phyloP scores from a whole-genome alignment of 2,329 filamentous ascomycete genomes.

The Elsinoe necatrix region DNA sequence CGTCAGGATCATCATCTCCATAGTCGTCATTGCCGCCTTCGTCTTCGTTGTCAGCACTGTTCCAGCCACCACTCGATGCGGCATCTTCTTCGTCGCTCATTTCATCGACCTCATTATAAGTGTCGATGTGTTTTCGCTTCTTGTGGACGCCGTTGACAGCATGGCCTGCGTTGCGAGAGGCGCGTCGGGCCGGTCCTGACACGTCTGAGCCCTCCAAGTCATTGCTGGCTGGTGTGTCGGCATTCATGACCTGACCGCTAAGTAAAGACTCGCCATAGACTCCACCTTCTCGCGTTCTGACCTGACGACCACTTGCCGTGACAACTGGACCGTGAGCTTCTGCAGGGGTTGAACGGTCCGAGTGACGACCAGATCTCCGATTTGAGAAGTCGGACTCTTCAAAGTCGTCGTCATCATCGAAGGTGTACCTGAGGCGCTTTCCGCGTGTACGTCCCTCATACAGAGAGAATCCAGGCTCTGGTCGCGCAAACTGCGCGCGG shows the following conservation, averaged over 20 bases:
- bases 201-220: slow-evolving; percentile 28
- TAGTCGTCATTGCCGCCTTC: slow-evolving; percentile 60
- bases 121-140: slow-evolving; percentile 43
- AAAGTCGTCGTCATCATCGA: slow-evolving; percentile 65
- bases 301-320: slow-evolving; percentile 81
- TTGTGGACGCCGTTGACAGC: slow-evolving; percentile 26
- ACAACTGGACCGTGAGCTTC: slow-evolving; percentile 57
- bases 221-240: slow-evolving; percentile 36
- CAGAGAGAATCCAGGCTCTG: slow-evolving; percentile 80
- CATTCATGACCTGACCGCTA: slow-evolving; percentile 42
- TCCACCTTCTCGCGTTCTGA: slow-evolving; percentile 56
- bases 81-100: slow-evolving; percentile 52
- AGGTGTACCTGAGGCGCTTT: slow-evolving; percentile 94
- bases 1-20: slow-evolving; percentile 40
- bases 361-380: slow-evolving; percentile 57
- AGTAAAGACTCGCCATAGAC: slow-evolving; percentile 56
- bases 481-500: slow-evolving; percentile 78
- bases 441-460: slow-evolving; percentile 95
- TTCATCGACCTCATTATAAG: slow-evolving; percentile 53
- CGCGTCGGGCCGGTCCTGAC: slow-evolving; percentile 33
- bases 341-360: slow-evolving; percentile 58
- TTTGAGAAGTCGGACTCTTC: slow-evolving; percentile 60
- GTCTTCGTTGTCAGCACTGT: slow-evolving; percentile 48
- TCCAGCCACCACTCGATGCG: slow-evolving; percentile 37
- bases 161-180: slow-evolving; percentile 25